Percentiles rank a stretch among this genome's conserved stretches.
These are phyloP conservation scores for Cutaneotrichosporon sp. DNA, from an alignment of 1,284 basidiomycete species.

Conservation along the genomic window DNA sequence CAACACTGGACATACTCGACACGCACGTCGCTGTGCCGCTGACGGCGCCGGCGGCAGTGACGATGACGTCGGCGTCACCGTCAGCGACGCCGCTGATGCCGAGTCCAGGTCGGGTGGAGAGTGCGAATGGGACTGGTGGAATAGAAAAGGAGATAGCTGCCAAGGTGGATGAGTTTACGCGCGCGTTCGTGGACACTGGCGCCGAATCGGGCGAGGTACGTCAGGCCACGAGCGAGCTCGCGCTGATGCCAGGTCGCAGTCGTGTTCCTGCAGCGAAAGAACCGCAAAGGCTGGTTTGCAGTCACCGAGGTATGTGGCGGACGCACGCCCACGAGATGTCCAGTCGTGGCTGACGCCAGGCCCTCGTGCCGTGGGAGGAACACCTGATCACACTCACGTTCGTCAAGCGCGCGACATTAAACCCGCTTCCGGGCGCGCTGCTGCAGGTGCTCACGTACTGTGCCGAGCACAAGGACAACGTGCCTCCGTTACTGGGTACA, in stretches of 20 bases:
- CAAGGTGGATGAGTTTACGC: conserved; percentile 33
- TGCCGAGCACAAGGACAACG: conserved; percentile 30
- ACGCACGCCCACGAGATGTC: too few species aligned
- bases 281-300: conserved; percentile 45
- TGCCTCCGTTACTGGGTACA: conserved; percentile 31
- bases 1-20: conserved; percentile 36
- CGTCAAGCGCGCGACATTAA: conserved; percentile 15
- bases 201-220: conserved; percentile 26
- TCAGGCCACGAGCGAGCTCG: not conserved
- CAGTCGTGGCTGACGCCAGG: conserved; percentile 22
- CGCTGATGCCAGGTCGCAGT: conserved; percentile 33
- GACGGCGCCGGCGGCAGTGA: not conserved
- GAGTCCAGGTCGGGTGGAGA: not conserved
- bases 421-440: conserved; percentile 28
- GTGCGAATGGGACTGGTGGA: not conserved
- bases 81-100: not conserved
- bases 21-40: conserved; percentile 29
- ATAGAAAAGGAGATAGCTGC: conserved; percentile 29
- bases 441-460: conserved; percentile 38
- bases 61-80: not conserved
- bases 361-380: conserved; percentile 45
- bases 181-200: conserved; percentile 24
- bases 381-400: conserved; percentile 36
- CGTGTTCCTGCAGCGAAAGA: conserved; percentile 41
- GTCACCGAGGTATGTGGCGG: conserved; percentile 35